phyloP scores from a whole-genome alignment of 495 filamentous ascomycete genomes.

The Penicillium subrubescens region DNA sequence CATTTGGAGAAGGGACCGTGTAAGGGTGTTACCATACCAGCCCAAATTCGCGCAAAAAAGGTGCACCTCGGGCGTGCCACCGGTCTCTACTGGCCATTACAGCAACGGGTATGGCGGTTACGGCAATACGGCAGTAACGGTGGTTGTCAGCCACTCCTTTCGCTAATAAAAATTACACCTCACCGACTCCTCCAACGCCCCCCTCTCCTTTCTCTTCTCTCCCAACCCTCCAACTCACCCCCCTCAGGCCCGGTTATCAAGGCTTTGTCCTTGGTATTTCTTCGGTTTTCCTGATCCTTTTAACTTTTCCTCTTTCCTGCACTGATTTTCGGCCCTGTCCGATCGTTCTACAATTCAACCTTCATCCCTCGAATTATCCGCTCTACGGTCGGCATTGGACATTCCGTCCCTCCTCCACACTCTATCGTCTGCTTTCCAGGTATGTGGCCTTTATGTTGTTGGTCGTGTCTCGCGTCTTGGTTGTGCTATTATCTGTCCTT shows the following conservation, averaged over 20 bases:
- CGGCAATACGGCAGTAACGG: constrained; percentile 8
- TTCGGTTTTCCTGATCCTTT: constrained; percentile 16
- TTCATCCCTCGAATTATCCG: constrained; percentile 4
- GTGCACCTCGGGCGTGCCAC: constrained; percentile 8
- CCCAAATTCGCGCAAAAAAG: constrained; percentile 11
- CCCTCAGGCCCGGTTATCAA: constrained; percentile 32
- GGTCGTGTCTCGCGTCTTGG: not conserved
- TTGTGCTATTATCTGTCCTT: constrained; percentile 1
- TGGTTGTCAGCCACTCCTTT: constrained; percentile 28
- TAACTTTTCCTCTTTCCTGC: constrained; percentile 10
- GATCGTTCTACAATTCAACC: not conserved
- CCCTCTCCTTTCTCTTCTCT: constrained; percentile 20
- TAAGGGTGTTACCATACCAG: constrained; percentile 21
- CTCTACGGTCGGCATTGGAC: constrained; percentile 26
- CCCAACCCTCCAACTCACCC: constrained; percentile 6
- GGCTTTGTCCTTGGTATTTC: constrained; percentile 42
- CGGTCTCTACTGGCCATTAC: not conserved
- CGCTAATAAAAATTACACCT: constrained; percentile 33
- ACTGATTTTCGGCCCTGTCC: constrained; percentile 6
- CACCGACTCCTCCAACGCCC: constrained; percentile 34
- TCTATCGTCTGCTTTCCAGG: constrained; percentile 12
- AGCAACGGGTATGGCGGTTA: not conserved
- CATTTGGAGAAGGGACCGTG: not conserved
- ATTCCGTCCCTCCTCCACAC: constrained; percentile 28
- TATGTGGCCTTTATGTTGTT: constrained; percentile 10